A percentile compares a stretch with the other conserved stretches of the same genome.
phyloP scores from a whole-genome alignment of 176 grass and related monocot genomes.

The Alloteropsis semialata region DNA sequence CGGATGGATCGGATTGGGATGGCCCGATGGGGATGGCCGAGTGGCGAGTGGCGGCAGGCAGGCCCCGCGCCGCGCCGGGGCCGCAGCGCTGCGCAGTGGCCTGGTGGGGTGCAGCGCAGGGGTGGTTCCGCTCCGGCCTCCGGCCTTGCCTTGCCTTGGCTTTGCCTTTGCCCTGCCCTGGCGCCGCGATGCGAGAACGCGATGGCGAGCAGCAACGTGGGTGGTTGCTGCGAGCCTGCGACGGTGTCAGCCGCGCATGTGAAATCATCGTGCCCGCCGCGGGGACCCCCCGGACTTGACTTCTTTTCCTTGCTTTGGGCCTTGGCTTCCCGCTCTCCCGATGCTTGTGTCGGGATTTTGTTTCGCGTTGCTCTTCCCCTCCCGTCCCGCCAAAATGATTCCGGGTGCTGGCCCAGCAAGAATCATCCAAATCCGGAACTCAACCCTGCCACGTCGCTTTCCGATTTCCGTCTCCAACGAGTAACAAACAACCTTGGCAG shows the following conservation, averaged over 20 bases:
- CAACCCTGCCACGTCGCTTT: not conserved
- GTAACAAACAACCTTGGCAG: not conserved
- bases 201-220: constrained; percentile 32
- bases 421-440: not conserved
- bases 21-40: not conserved
- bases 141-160: not conserved
- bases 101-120: not conserved
- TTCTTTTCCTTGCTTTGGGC: not conserved
- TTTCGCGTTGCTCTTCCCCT: not conserved
- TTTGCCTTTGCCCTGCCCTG: too few relatives aligned
- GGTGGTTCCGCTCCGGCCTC: not conserved
- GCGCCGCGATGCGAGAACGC: not conserved
- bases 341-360: not conserved
- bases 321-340: not conserved
- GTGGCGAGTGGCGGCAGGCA: not conserved
- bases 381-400: constrained; percentile 12
- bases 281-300: constrained; percentile 4
- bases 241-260: constrained; percentile 22
- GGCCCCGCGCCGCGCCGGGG: not conserved
- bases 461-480: not conserved
- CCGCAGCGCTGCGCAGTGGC: not conserved
- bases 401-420: not conserved
- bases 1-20: not conserved
- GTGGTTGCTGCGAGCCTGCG: constrained; percentile 17
- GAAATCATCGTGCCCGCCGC: constrained; percentile 15